Conservation (phyloP, 2,329 filamentous ascomycete genomes). For the Penicillium paneum region DNA sequence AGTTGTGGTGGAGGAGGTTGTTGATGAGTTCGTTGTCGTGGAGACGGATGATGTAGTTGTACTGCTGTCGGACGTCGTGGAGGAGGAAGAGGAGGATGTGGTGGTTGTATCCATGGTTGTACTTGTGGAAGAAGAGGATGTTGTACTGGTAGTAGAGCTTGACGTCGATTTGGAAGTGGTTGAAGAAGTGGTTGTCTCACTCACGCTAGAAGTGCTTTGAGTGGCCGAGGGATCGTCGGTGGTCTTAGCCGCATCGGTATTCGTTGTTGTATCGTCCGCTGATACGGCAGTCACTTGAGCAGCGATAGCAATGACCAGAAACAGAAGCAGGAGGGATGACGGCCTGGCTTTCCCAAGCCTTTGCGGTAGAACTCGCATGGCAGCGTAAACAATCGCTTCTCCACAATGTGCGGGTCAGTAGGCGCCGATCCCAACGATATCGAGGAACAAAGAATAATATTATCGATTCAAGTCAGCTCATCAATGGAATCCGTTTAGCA, state of each 20-base stretch:
- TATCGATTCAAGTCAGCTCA: background rate
- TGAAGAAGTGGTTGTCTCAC: slow-evolving; percentile 17
- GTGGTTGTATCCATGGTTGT: slow-evolving; percentile 18
- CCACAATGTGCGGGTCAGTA: slow-evolving; percentile 24
- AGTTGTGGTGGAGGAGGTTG: slow-evolving; percentile 51
- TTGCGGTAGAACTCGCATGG: slow-evolving; percentile 19
- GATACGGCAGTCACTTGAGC: slow-evolving; percentile 20
- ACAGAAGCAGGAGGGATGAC: slow-evolving; percentile 13
- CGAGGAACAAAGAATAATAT: slow-evolving; percentile 9
- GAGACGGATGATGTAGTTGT: slow-evolving; percentile 25
- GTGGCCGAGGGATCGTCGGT: slow-evolving; percentile 24
- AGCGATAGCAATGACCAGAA: slow-evolving; percentile 14
- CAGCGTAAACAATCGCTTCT: slow-evolving; percentile 22
- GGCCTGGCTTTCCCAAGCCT: slow-evolving; percentile 15
- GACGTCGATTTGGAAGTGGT: slow-evolving; percentile 15
- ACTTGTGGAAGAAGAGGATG: slow-evolving; percentile 15
- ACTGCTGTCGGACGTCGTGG: slow-evolving; percentile 14
- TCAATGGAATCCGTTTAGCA: background rate
- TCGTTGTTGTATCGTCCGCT: slow-evolving; percentile 18
- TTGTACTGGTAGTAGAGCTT: slow-evolving; percentile 10
- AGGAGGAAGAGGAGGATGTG: slow-evolving; percentile 24
- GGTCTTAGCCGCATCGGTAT: slow-evolving; percentile 21
- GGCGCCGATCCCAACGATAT: slow-evolving; percentile 15
- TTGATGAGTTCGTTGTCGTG: slow-evolving; percentile 11
- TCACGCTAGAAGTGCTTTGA: slow-evolving; percentile 20